A percentile compares a stretch with the other conserved stretches of the same genome.
phyloP scores from a whole-genome alignment of 2,329 filamentous ascomycete genomes.

The Juglanconis juglandina region DNA sequence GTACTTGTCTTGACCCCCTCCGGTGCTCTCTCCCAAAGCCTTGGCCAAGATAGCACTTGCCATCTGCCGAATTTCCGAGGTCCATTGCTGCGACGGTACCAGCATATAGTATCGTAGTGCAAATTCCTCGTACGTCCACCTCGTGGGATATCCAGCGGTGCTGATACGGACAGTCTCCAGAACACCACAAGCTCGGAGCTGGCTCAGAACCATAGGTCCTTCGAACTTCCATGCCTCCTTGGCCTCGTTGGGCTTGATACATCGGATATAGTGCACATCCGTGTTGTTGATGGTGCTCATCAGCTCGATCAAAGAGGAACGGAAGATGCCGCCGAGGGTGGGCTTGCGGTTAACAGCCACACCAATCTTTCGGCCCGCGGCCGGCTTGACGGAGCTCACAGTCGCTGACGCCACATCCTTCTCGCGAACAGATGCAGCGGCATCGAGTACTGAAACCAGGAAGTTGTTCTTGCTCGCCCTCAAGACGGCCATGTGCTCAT shows the following conservation, averaged over 20 bases:
- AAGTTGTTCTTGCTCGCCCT: slow-evolving; percentile 81
- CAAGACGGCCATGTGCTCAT: slow-evolving; percentile 95
- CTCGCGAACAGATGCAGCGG: slow-evolving; percentile 81
- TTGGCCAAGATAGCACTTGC: slow-evolving; percentile 87
- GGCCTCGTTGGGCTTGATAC: slow-evolving; percentile 97
- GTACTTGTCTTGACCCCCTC: slow-evolving; percentile 83
- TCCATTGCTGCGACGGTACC: slow-evolving; percentile 85
- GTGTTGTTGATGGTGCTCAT: slow-evolving; percentile 98
- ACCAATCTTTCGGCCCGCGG: slow-evolving; percentile 79
- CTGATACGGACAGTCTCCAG: slow-evolving; percentile 97
- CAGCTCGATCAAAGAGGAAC: slow-evolving; percentile 93
- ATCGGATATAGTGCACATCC: slow-evolving; percentile 97
- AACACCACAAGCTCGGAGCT: slow-evolving; percentile 96
- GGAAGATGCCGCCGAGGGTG: slow-evolving; percentile 97
- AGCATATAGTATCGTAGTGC: slow-evolving; percentile 98
- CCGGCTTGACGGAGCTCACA: slow-evolving; percentile 72
- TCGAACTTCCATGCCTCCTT: slow-evolving; percentile 98
- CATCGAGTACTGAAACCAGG: slow-evolving; percentile 77
- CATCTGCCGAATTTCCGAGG: slow-evolving; percentile 89
- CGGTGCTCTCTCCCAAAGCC: slow-evolving; percentile 75
- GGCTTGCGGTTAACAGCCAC: slow-evolving; percentile 94
- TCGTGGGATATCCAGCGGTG: slow-evolving; percentile 91
- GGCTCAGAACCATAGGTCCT: slow-evolving; percentile 96
- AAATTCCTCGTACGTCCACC: slow-evolving; percentile 99
- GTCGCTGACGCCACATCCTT: slow-evolving; percentile 70